Base-by-base conservation (phyloP, 441 rosid species). In the Geranium incanum region DNA sequence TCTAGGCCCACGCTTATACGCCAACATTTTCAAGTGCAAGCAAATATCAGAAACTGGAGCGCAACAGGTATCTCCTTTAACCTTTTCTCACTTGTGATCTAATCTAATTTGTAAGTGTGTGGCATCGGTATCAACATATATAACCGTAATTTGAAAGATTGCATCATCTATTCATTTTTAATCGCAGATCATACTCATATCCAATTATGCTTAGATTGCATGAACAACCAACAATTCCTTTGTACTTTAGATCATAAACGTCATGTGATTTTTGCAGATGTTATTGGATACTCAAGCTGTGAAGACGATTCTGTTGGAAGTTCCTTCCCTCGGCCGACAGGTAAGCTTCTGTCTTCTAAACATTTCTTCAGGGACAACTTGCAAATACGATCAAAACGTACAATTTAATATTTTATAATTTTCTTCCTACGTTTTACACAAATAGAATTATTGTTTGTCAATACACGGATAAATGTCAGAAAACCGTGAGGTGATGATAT, bases 21-120 rank as follows among this genome's bases (percentile, higher is more conserved):
- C 84, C 81, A 92, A 91, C 85, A 95, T 95, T 68, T 95, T 95
- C 89, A 92, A 92, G 83, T 95, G 99, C 88, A 95, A 86, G 78
- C 93, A 92, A 66, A 85, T 95, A 83, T 95, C 99, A 65, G 98
- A 95, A 80, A 92, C 99, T 75, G 99, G 98, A 86, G 98, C 99
- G 68, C 97, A 95, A 78, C 98, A 95, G 81, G 99, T 92, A 72
- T 19, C 74, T 72, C 36, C 62, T 37, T 70, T 71, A 73, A 67
- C 41, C 50, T 62, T 28, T 28, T 28, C 37, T 45, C 36, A 11
- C 62, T 62, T 23, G 37, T 11, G 36, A 23, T 62, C 37, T 62
- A 62, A 9, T 62, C 66, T 8, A 62, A 36, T 62, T 7, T 62
- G 0, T 21, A 23, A 23, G 5, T 3, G 36, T 9, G 6, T 8